Conservation (phyloP, 495 filamentous ascomycete species). For the Aspergillus taichungensis region DNA sequence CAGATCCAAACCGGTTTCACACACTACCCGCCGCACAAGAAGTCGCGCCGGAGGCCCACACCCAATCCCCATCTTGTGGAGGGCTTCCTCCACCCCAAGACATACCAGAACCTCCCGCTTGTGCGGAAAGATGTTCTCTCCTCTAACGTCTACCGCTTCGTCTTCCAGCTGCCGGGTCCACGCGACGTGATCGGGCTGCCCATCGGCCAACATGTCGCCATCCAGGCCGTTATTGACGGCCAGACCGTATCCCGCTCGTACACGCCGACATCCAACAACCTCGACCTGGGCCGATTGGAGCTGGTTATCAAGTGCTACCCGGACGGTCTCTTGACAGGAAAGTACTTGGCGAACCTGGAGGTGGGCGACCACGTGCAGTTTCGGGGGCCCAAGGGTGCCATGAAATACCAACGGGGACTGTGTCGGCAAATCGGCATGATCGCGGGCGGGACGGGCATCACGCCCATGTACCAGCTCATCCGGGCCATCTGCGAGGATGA, state of each 20-base stretch:
- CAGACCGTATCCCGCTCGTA: conserved; percentile 37
- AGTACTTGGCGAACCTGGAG: conserved; percentile 35
- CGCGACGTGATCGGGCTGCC: conserved; percentile 40
- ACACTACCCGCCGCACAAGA: conserved; percentile 30
- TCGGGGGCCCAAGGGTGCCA: conserved; percentile 37
- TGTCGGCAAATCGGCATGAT: conserved; percentile 32
- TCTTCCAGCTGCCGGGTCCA: conserved; percentile 38
- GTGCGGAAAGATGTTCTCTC: conserved; percentile 34
- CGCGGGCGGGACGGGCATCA: conserved; percentile 14
- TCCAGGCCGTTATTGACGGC: conserved; percentile 36
- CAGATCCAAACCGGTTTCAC: conserved; percentile 27
- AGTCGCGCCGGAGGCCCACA: conserved; percentile 17
- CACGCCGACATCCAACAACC: conserved; percentile 45
- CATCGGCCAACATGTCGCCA: conserved; percentile 44
- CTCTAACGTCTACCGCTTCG: conserved; percentile 37
- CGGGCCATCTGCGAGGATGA: conserved; percentile 39
- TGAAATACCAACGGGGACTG: conserved; percentile 24
- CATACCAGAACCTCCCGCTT: conserved; percentile 38
- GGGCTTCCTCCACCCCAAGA: conserved; percentile 37
- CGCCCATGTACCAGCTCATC: conserved; percentile 44
- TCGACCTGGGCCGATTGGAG: conserved; percentile 36
- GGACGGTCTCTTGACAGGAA: conserved; percentile 35
- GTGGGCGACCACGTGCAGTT: conserved; percentile 32
- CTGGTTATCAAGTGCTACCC: conserved; percentile 43
- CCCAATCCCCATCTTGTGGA: conserved; percentile 22